phyloP scores from a whole-genome alignment of 2,329 filamentous ascomycete genomes.

The Penicillium freii region DNA sequence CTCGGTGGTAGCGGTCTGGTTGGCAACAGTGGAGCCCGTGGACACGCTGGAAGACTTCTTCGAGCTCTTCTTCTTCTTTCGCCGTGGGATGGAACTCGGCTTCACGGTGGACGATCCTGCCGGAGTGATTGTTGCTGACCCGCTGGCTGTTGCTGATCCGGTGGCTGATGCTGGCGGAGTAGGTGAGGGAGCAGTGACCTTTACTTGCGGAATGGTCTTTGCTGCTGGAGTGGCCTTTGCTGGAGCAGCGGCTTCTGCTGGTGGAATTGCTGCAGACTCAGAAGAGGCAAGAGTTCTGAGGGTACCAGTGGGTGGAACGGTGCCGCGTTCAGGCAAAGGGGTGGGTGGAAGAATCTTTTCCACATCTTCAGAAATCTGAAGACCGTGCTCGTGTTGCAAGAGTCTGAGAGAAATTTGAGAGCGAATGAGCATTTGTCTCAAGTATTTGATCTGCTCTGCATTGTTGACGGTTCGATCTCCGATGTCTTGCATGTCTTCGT shows the following conservation, averaged over 20 bases:
- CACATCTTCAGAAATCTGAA: neutral
- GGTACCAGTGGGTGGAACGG: neutral
- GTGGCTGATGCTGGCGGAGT: neutral
- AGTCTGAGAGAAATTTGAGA: neutral
- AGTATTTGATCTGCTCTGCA: neutral
- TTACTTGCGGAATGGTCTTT: neutral
- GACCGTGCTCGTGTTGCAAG: neutral
- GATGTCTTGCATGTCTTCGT: conserved; percentile 4
- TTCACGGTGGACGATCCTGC: neutral
- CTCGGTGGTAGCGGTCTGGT: neutral
- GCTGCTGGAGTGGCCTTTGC: neutral
- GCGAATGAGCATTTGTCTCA: neutral
- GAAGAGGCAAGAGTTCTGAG: neutral
- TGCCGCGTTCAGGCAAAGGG: neutral
- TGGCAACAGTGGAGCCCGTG: neutral
- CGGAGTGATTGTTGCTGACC: neutral
- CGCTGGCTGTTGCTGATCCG: neutral
- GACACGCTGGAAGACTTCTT: neutral
- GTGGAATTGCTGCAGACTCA: neutral
- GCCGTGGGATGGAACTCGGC: neutral
- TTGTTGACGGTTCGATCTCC: neutral
- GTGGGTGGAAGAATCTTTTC: neutral
- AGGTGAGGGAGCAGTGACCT: neutral
- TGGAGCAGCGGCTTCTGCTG: neutral
- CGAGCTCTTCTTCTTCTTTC: neutral